Evolutionary conservation across 2,329 filamentous ascomycete species (phyloP).

Genomic region (Arthrobotrys sinensis): DNA sequence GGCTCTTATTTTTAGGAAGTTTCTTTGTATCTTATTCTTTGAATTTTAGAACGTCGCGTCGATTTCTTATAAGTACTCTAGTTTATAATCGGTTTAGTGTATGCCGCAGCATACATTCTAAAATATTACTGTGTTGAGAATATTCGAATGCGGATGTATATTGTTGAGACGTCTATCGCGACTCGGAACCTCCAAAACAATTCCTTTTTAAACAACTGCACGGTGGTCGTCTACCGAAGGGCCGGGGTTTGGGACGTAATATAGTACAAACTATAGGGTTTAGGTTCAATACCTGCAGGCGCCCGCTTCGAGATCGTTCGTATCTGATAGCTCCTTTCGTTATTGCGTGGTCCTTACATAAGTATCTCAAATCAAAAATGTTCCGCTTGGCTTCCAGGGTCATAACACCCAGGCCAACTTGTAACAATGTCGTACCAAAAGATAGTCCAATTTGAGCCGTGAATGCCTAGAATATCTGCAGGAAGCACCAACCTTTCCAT

Average conservation of each 20-base stretch:
- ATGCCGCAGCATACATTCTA: no score
- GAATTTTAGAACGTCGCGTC: no score
- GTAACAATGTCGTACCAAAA: slow-evolving; percentile 2
- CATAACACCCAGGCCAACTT: neutral
- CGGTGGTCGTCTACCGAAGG: no score
- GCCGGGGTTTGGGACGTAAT: neutral
- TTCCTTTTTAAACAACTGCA: no score
- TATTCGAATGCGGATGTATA: no score
- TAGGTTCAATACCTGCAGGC: slow-evolving; percentile 1
- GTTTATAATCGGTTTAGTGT: no score
- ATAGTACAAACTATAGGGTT: neutral
- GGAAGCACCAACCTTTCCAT: slow-evolving; percentile 11
- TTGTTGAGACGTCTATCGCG: no score
- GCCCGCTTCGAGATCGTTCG: slow-evolving; percentile 13
- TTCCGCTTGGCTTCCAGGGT: neutral
- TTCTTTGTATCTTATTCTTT: no score
- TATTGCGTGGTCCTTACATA: slow-evolving; percentile 1
- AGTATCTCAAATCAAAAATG: slow-evolving; percentile 11
- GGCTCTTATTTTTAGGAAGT: no score
- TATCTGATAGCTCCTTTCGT: slow-evolving; percentile 11
- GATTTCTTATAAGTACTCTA: no score
- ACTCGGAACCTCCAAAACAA: no score
- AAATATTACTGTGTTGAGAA: no score
- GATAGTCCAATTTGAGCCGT: neutral
- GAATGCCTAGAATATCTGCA: slow-evolving; percentile 17